phyloP scores from a whole-genome alignment of 768 basidiomycete genomes.

The Phanerodontia chrysosporium region DNA sequence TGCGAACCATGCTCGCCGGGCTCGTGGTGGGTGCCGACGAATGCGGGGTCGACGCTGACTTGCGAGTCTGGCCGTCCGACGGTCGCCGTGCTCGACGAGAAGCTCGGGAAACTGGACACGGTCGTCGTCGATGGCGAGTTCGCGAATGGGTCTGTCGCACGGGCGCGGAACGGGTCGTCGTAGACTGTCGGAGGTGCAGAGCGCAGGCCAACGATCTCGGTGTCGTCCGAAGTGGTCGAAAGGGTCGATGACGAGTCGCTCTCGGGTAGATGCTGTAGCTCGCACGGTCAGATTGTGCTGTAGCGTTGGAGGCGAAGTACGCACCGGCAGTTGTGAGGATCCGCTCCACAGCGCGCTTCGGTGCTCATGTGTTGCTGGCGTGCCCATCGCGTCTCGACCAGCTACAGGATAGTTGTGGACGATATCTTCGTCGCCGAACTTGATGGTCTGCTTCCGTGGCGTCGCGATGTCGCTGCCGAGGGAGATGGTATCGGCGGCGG shows the following conservation, averaged over 20 bases:
- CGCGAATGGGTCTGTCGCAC: conserved; percentile 12
- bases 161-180: conserved; percentile 12
- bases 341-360: conserved; percentile 17
- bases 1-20: conserved; percentile 6
- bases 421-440: conserved; percentile 70
- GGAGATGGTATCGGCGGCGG: conserved; percentile 39
- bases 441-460: conserved; percentile 48
- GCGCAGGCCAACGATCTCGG: conserved; percentile 13
- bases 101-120: conserved; percentile 18
- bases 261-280: neutral
- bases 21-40: neutral
- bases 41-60: neutral
- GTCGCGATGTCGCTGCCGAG: conserved; percentile 21
- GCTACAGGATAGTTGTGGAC: conserved; percentile 65
- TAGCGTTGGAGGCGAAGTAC: neutral
- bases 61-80: neutral
- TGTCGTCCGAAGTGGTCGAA: neutral
- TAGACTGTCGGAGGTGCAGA: conserved; percentile 8
- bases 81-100: conserved; percentile 4
- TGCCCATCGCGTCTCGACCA: conserved; percentile 21
- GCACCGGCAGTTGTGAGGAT: conserved; percentile 12
- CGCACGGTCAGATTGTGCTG: neutral
- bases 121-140: conserved; percentile 20
- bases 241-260: neutral
- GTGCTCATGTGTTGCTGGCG: conserved; percentile 22